Evolutionary conservation across 345 rosid species (phyloP).

Genomic region (Gossypium arboreum): DNA sequence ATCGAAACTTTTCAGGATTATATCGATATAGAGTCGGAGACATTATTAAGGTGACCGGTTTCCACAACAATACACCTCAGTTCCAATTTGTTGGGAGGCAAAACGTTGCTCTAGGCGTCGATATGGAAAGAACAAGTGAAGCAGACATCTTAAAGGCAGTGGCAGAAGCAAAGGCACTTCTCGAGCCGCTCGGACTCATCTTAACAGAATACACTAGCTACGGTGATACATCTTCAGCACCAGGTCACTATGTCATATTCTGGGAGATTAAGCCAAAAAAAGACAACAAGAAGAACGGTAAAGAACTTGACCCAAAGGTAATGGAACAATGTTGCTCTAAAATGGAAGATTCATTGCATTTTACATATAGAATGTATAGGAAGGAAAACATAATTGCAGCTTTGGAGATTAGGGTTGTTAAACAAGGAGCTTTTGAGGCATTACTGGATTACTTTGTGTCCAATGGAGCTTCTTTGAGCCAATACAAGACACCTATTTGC

Average conservation of each 20-base stretch:
- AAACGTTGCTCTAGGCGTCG: slow-evolving; percentile 46
- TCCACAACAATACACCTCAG: slow-evolving; percentile 29
- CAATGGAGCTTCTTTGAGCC: slow-evolving; percentile 68
- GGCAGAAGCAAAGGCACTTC: slow-evolving; percentile 29
- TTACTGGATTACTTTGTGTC: slow-evolving; percentile 73
- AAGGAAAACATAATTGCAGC: slow-evolving; percentile 47
- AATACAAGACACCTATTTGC: slow-evolving; percentile 70
- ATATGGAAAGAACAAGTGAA: slow-evolving; percentile 55
- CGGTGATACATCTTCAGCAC: slow-evolving; percentile 41
- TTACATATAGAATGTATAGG: slow-evolving; percentile 40
- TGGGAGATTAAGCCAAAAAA: slow-evolving; percentile 51
- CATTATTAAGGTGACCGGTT: slow-evolving; percentile 54
- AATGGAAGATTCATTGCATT: slow-evolving; percentile 51
- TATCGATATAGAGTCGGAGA: slow-evolving; percentile 61
- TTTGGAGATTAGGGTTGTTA: slow-evolving; percentile 22
- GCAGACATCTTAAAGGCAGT: slow-evolving; percentile 53
- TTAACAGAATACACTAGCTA: slow-evolving; percentile 53
- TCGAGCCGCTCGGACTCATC: slow-evolving; percentile 42
- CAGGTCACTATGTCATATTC: slow-evolving; percentile 56
- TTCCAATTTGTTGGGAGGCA: slow-evolving; percentile 39
- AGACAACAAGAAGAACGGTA: background rate
- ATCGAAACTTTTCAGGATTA: slow-evolving; percentile 33
- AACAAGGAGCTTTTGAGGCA: slow-evolving; percentile 48
- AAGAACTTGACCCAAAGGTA: slow-evolving; percentile 25
- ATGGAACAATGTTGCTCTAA: slow-evolving; percentile 53